Evolutionary conservation across 2,329 filamentous ascomycete genomes (phyloP), one percentile per base, ranked within the genome.

Genomic region (Lecanicillium sp.): DNA sequence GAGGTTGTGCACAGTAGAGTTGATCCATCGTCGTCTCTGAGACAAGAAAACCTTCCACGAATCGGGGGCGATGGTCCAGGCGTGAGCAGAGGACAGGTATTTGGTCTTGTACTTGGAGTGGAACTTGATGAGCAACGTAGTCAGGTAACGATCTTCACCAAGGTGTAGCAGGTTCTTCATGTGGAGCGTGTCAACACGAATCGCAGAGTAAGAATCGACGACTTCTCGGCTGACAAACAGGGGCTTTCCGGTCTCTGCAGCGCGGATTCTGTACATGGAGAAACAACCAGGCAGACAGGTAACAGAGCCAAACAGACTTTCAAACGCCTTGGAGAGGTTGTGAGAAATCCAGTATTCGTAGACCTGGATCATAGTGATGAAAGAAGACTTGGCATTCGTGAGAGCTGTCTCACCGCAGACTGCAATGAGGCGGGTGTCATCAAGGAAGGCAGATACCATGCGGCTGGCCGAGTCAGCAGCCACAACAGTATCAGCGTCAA

Each of bases 291-390:
- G 92, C 57, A 98, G 71, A 74, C 92, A 98, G 36, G 92, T 98
- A 51, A 98, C 90, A 49, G 86, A 94, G 42, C 90, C 92, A 57
- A 98, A 98, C 52, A 98, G 73, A 65, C 85, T 92, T 64, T 96
- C 90, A 59, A 98, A 98, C 11, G 90, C 92, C 67, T 98, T 96
- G 51, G 85, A 82, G 50, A 98, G 66, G 59, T 96, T 94, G 71
- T 98, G 90, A 37, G 90, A 96, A 54, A 98, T 98, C 69, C 89
- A 98, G 73, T 98, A 98, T 64, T 98, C 90, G 71, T 96, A 98
- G 25, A 98, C 90, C 64, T 98, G 92, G 59, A 98, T 98, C 90
- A 96, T 96, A 37, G 92, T 98, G 49, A 94, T 79, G 55, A 94
- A 87, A 1, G 90, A 95, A 6, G 83, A 75, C 62, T 95, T 95